These are phyloP conservation scores for Fusarium temperatum DNA, from an alignment of 2,329 filamentous ascomycete genomes.

Conservation along the genomic window DNA sequence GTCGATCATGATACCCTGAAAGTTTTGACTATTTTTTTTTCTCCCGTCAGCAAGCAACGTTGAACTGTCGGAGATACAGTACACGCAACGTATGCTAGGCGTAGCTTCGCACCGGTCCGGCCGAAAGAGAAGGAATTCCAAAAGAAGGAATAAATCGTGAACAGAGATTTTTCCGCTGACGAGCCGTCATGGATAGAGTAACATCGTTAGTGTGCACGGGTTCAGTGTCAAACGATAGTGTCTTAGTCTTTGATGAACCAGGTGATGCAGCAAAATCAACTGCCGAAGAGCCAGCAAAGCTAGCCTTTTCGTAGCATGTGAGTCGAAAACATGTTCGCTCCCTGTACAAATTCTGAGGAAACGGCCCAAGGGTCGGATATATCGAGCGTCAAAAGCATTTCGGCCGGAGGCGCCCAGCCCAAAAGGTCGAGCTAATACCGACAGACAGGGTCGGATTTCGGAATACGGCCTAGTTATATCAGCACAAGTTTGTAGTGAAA, in stretches of 20 bases:
- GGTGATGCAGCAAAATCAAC: slow-evolving; percentile 11
- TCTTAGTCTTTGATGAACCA: slow-evolving; percentile 21
- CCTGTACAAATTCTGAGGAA: slow-evolving; percentile 7
- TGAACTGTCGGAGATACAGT: neutral
- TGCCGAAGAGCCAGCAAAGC: slow-evolving; percentile 7
- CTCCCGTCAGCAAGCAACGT: neutral
- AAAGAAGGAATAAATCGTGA: slow-evolving; percentile 16
- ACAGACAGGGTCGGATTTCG: slow-evolving; percentile 3
- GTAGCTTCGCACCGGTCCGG: slow-evolving; percentile 7
- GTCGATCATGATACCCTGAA: slow-evolving; percentile 11
- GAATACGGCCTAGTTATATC: slow-evolving; percentile 18
- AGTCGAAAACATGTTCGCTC: neutral
- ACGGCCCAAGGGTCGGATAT: slow-evolving; percentile 6
- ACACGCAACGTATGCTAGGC: neutral
- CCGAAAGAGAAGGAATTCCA: slow-evolving; percentile 11
- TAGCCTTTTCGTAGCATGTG: neutral
- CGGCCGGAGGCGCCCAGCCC: slow-evolving; percentile 21
- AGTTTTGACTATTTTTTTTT: neutral
- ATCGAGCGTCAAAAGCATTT: neutral
- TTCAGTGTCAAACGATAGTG: slow-evolving; percentile 19
- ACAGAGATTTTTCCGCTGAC: slow-evolving; percentile 17
- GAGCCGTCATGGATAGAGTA: slow-evolving; percentile 17
- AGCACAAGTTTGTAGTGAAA: slow-evolving; percentile 13
- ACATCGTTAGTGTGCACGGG: slow-evolving; percentile 19
- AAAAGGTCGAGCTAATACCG: slow-evolving; percentile 11